A percentile compares a stretch with the other conserved stretches of the same genome.
Conservation (phyloP, 768 basidiomycete species). For the Arthromyces matolae region DNA sequence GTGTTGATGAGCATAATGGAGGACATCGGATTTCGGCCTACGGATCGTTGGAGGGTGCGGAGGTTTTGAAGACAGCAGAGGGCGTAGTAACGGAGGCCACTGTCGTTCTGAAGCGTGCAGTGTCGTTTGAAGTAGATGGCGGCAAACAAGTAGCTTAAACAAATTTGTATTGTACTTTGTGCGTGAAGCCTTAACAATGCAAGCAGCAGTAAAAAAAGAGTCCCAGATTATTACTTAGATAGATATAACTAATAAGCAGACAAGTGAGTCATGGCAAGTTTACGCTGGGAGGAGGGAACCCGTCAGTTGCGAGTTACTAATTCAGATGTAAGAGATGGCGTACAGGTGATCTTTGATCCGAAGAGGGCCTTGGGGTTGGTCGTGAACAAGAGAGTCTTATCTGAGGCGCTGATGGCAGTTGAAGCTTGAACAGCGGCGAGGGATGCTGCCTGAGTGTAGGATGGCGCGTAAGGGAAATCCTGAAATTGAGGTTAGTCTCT, state of each 20-base stretch:
- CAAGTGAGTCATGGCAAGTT: not conserved
- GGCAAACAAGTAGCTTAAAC: not conserved
- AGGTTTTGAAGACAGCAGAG: not conserved
- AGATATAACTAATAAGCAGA: not conserved
- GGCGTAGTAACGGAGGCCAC: not conserved
- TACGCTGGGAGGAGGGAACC: not conserved
- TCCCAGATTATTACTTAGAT: not conserved
- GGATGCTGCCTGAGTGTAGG: conserved; percentile 17
- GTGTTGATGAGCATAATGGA: conserved; percentile 1
- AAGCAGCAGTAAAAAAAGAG: too few species aligned
- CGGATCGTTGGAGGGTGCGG: not conserved
- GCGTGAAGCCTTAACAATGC: too few species aligned
- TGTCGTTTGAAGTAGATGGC: not conserved
- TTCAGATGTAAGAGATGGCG: not conserved
- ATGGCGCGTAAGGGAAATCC: conserved; percentile 28
- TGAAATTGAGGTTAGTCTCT: conserved; percentile 4
- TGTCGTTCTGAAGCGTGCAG: not conserved
- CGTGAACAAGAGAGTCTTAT: conserved; percentile 17
- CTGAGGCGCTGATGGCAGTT: conserved; percentile 11
- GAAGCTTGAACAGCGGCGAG: conserved; percentile 15
- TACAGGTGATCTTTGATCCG: conserved; percentile 15
- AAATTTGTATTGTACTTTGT: not conserved
- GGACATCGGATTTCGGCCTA: conserved; percentile 2
- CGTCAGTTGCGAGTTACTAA: not conserved
- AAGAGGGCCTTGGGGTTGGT: conserved; percentile 17